Evolutionary conservation across 352 stramenopile genomes (phyloP), one percentile per base, ranked within the genome.

Genomic region (Phytophthora quininea): DNA sequence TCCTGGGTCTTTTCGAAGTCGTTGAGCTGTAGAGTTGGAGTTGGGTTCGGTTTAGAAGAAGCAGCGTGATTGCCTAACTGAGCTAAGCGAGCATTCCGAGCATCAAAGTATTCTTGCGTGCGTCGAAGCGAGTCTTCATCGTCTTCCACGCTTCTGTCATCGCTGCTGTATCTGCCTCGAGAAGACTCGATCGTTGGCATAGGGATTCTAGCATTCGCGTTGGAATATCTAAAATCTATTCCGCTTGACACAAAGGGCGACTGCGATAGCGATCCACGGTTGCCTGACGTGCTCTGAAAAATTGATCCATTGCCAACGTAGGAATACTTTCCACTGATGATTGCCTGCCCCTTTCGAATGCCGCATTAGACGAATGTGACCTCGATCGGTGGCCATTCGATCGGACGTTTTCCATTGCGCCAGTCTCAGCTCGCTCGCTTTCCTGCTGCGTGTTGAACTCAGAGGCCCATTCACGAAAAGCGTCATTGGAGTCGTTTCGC

Each of bases 401-500:
- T 10, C 7, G 72, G 58, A 62, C 69, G 64, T 43, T 75, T 3
- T 64, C 51, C 32, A 61, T 46, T 9, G 54, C 56, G 32, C 50
- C 66, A 10, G 24, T 14, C 15, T 46, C 56, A 8, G 49, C 30
- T 3, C 9, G 49, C 9, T 50, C 47, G 15, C 19, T 32, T 6
- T 29, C 50, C 27, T 48, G 54, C 24, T 56, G 54, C 7, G 59
- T 42, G 29, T 58, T 58, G 29, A 62, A 67, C 24, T 87, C 74
- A 7, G 72, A 33, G 4, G 74, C 70, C 67, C 76, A 88, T 38
- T 87, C 76, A 8, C 67, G 71, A 55, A 89, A 74, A 5, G 69
- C 71, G 24, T 89, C 78, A 19, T 71, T 52, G 5, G 62, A 73
- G 5, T 77, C 65, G 32, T 67, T 77, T 24, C 54, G 57, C 15